phyloP scores from a whole-genome alignment of 2,329 filamentous ascomycete species.

The Purpureocillium takamizusanense region DNA sequence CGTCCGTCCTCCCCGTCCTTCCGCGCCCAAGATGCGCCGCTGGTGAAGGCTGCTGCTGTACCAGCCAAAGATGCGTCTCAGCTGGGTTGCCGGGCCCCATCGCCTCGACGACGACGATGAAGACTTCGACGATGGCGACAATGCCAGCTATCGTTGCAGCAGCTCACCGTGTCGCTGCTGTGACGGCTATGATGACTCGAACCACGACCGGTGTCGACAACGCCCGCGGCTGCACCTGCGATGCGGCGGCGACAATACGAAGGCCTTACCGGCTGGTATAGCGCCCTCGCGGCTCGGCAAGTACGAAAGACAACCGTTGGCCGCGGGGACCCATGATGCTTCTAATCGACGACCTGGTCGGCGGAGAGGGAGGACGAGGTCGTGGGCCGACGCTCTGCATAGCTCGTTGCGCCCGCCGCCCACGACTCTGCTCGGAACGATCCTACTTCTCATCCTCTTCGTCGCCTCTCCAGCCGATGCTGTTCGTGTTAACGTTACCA shows the following conservation, averaged over 20 bases:
- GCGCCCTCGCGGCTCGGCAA: too few relatives aligned
- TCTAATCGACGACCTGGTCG: too few relatives aligned
- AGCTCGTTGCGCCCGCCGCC: background rate
- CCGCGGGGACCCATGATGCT: too few relatives aligned
- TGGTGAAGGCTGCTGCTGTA: constrained; percentile 9
- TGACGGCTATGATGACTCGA: too few relatives aligned
- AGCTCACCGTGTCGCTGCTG: too few relatives aligned
- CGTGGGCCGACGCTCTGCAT: constrained; percentile 2
- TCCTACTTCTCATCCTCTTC: constrained; percentile 28
- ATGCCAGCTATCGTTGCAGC: too few relatives aligned
- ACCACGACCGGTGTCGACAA: too few relatives aligned
- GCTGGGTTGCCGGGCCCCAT: constrained; percentile 7
- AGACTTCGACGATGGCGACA: background rate
- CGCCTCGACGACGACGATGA: constrained; percentile 1
- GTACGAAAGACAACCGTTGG: too few relatives aligned
- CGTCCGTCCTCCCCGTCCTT: too few relatives aligned
- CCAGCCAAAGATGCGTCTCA: constrained; percentile 4
- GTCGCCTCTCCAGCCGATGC: constrained; percentile 40
- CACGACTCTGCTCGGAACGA: constrained; percentile 7
- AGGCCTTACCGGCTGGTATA: too few relatives aligned
- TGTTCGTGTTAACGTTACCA: constrained; percentile 69
- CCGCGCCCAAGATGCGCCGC: constrained; percentile 12
- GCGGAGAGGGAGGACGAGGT: background rate
- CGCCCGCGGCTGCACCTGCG: too few relatives aligned
- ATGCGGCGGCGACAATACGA: too few relatives aligned